Base-by-base conservation (phyloP, 495 filamentous ascomycete species). In the Aspergillus sclerotioniger region DNA sequence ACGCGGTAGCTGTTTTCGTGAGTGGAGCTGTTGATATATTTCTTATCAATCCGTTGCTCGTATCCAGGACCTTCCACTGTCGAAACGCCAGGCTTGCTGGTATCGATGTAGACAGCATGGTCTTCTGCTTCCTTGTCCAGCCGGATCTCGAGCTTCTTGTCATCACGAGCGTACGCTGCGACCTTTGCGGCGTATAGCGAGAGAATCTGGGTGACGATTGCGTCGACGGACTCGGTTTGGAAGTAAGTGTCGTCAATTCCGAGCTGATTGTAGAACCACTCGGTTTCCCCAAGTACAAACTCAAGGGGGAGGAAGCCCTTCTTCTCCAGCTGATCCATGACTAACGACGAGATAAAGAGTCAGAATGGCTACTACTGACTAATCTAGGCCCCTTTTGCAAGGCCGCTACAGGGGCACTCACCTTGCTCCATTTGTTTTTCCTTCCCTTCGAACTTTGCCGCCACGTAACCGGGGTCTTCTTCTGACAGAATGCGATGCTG, bases 201-300 rank as follows among this genome's bases (percentile, higher is more conserved):
- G 50, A 92, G 92, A 61, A 98, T 91, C 68, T 96, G 89, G 66
- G 88, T 96, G 58, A 91, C 88, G 60, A 98, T 93, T 50, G 89
- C 90, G 43, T 92, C 89, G 21, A 86, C 87, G 3, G 83, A 82
- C 76, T 98, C 94, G 35, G 91, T 90, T 70, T 96, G 89, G 80
- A 98, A 98, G 76, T 98, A 98, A 77, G 96, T 92, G 74, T 98
- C 94, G 72, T 98, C 94, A 66, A 98, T 98, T 52, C 94, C 95
- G 13, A 98, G 82, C 70, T 92, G 88, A 63, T 94, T 89, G 77
- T 98, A 98, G 80, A 98, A 98, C 95, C 94, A 98, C 16, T 82
- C 81, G 31, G 91, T 90, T 74, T 98, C 91, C 3, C 85, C 82
- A 56, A 92, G 85, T 37, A 96, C 82, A 61, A 97, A 88, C 43